Evolutionary conservation across 768 basidiomycete genomes (phyloP).

Genomic region (Boletus sp.): DNA sequence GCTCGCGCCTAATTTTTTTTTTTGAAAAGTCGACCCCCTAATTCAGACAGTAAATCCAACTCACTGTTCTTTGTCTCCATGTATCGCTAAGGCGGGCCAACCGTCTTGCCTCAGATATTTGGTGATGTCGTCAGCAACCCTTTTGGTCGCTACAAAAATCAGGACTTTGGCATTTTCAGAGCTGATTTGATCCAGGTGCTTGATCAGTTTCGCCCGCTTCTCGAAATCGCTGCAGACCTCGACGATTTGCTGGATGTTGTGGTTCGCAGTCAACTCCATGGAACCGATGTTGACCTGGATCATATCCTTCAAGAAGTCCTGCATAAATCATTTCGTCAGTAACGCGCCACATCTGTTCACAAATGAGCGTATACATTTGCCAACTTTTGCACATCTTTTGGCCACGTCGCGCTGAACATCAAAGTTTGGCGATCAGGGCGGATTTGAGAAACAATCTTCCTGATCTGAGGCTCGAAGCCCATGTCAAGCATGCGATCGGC

Average conservation of each 20-base stretch:
- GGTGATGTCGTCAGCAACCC: constrained; percentile 97
- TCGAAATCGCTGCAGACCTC: constrained; percentile 98
- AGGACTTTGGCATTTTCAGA: constrained; percentile 97
- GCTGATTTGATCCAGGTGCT: constrained; percentile 95
- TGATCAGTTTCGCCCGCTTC: constrained; percentile 93
- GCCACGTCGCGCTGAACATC: constrained; percentile 99
- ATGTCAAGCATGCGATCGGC: constrained; percentile 99
- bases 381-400: constrained; percentile 97
- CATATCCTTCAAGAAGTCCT: constrained; percentile 96
- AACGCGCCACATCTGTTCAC: background rate
- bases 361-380: constrained; percentile 58
- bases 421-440: constrained; percentile 97
- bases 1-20: constrained; percentile 79
- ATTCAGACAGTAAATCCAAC: constrained; percentile 28
- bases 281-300: constrained; percentile 99
- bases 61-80: constrained; percentile 98
- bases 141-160: constrained; percentile 97
- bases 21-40: background rate
- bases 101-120: constrained; percentile 97
- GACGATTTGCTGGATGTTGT: constrained; percentile 94
- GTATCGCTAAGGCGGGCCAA: constrained; percentile 99
- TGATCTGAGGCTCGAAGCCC: constrained; percentile 99
- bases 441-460: constrained; percentile 96
- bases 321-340: constrained; percentile 1
- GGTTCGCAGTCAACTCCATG: constrained; percentile 96